These are phyloP conservation scores for Sisymbrium altissimum DNA, from an alignment of 345 rosid species.

Conservation along the genomic window DNA sequence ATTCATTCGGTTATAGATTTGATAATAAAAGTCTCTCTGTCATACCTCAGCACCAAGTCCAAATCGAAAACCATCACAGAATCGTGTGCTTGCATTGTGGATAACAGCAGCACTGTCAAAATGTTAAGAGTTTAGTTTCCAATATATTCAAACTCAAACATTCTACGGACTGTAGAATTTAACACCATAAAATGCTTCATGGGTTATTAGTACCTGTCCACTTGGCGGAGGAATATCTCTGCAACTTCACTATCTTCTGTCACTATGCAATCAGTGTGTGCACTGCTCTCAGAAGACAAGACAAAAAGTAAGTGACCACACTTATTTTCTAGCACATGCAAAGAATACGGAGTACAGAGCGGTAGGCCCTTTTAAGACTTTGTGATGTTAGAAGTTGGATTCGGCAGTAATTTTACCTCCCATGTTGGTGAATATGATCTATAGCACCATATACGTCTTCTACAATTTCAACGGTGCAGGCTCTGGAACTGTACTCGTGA, in stretches of 20 bases:
- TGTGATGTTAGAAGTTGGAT: neutral
- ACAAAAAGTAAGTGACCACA: conserved; percentile 18
- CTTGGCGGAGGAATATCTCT: conserved; percentile 66
- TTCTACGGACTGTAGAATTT: neutral
- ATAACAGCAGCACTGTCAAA: conserved; percentile 92
- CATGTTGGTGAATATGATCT: conserved; percentile 84
- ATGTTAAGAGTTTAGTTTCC: neutral
- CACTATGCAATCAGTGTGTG: conserved; percentile 91
- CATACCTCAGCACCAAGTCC: conserved; percentile 98
- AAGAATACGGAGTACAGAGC: conserved; percentile 5
- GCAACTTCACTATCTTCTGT: conserved; percentile 74
- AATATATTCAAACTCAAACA: neutral
- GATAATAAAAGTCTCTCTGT: neutral
- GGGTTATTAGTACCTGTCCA: conserved; percentile 60
- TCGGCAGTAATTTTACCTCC: conserved; percentile 54
- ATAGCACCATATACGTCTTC: conserved; percentile 80
- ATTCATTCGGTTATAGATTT: neutral
- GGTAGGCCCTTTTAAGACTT: conserved; percentile 10
- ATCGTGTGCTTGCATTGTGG: conserved; percentile 97
- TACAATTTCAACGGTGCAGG: conserved; percentile 88
- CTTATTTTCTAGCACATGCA: conserved; percentile 22
- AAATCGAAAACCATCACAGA: conserved; percentile 89
- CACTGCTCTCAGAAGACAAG: conserved; percentile 53
- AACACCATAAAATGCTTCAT: neutral
- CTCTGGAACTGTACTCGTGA: conserved; percentile 83